These are phyloP conservation scores for Akanthomyces muscarius DNA, from an alignment of 2,329 filamentous ascomycete species.

Conservation along the genomic window DNA sequence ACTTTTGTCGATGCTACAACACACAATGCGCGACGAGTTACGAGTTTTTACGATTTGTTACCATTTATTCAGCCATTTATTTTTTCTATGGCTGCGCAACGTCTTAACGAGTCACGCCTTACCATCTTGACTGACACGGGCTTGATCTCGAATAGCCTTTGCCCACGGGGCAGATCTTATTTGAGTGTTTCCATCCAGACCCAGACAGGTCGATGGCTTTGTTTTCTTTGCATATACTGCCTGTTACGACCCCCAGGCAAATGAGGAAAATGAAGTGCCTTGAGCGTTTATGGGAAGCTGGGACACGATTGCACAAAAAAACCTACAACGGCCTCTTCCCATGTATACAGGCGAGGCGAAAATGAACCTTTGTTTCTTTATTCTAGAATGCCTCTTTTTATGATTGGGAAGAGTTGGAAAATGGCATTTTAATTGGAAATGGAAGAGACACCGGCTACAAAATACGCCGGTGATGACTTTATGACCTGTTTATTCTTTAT, in stretches of 20 bases:
- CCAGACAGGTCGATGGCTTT: background rate
- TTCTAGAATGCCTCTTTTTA: slow-evolving; percentile 11
- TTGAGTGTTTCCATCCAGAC: slow-evolving; percentile 26
- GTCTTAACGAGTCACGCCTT: slow-evolving; percentile 14
- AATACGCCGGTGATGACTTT: slow-evolving; percentile 25
- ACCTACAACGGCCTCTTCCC: background rate
- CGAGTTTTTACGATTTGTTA: slow-evolving; percentile 16
- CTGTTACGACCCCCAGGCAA: slow-evolving; percentile 38
- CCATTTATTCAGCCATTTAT: slow-evolving; percentile 7
- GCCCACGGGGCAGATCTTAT: slow-evolving; percentile 11
- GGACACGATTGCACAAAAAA: background rate
- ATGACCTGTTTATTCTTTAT: slow-evolving; percentile 24
- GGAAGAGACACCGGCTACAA: slow-evolving; percentile 12
- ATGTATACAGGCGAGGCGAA: slow-evolving; percentile 4
- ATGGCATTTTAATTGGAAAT: slow-evolving; percentile 15
- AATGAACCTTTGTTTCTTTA: slow-evolving; percentile 7
- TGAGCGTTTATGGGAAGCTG: background rate
- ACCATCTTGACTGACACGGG: background rate
- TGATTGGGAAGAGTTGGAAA: slow-evolving; percentile 4
- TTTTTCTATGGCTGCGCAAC: slow-evolving; percentile 3
- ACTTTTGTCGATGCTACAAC: slow-evolving; percentile 13
- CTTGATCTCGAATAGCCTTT: slow-evolving; percentile 1
- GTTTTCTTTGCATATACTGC: slow-evolving; percentile 18
- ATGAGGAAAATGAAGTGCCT: slow-evolving; percentile 22
- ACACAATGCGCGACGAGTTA: slow-evolving; percentile 14